A percentile compares a stretch with the other conserved stretches of the same genome.
phyloP scores from a whole-genome alignment of 805 yeast species.

The Allodekkera sacchari region DNA sequence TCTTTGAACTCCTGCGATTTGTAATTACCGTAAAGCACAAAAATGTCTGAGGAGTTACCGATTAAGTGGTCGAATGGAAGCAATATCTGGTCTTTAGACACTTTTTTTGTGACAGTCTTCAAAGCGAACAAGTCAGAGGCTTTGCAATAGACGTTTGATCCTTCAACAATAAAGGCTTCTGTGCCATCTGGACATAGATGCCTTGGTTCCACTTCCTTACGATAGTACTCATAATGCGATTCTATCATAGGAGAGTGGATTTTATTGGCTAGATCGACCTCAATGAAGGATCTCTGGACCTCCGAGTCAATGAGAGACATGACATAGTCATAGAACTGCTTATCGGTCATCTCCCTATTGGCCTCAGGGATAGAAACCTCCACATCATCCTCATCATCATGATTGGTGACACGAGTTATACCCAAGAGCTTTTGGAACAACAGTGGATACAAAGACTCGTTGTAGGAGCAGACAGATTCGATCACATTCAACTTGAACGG shows the following conservation, averaged over 20 bases:
- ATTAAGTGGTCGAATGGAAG: constrained; percentile 56
- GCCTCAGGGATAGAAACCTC: constrained; percentile 18
- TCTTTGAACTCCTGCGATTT: constrained; percentile 38
- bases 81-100: constrained; percentile 10
- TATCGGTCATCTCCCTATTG: constrained; percentile 15
- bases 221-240: constrained; percentile 52
- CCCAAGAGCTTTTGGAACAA: constrained; percentile 23
- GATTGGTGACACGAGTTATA: constrained; percentile 12
- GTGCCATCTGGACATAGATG: constrained; percentile 9
- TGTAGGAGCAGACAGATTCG: constrained; percentile 30
- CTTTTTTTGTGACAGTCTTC: constrained; percentile 39
- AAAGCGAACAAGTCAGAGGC: constrained; percentile 74
- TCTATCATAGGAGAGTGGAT: constrained; percentile 53
- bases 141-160: constrained; percentile 46
- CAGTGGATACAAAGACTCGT: constrained; percentile 30
- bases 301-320: constrained; percentile 8
- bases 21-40: constrained; percentile 63
- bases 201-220: constrained; percentile 23
- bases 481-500: constrained; percentile 34
- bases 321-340: constrained; percentile 18
- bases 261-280: constrained; percentile 39
- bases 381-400: constrained; percentile 22
- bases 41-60: constrained; percentile 33
- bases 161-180: constrained; percentile 30
- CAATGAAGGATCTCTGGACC: constrained; percentile 19